Percentiles rank a stretch among this genome's conserved stretches.
Evolutionary conservation across 2,329 filamentous ascomycete species (phyloP).

Genomic region (Colletotrichum orbiculare): DNA sequence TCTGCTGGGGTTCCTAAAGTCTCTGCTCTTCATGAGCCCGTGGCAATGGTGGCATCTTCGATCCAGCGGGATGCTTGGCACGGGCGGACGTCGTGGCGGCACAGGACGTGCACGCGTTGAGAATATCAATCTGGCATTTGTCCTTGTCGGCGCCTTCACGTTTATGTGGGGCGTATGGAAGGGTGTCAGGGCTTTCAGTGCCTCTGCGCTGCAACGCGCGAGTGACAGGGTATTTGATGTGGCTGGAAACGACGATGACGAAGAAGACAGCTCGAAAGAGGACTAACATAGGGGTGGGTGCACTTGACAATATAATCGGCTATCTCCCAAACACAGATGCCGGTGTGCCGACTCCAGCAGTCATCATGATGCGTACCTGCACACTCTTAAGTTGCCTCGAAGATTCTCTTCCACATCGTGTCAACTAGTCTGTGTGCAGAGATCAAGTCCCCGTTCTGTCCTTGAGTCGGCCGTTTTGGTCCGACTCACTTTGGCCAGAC

Average conservation of each 20-base stretch:
- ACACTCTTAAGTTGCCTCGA: constrained; percentile 98
- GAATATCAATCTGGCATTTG: constrained; percentile 81
- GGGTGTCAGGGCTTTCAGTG: constrained; percentile 78
- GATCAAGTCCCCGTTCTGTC: constrained; percentile 65
- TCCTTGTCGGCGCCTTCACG: constrained; percentile 82
- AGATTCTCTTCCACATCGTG: constrained; percentile 80
- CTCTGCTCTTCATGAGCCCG: constrained; percentile 77
- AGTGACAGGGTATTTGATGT: constrained; percentile 87
- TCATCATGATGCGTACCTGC: constrained; percentile 59
- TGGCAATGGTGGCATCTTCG: constrained; percentile 83
- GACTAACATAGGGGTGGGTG: constrained; percentile 28
- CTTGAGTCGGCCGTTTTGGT: constrained; percentile 65
- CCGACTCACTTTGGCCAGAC: constrained; percentile 41
- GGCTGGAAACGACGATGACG: constrained; percentile 67
- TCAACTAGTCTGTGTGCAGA: constrained; percentile 98
- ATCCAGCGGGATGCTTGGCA: constrained; percentile 65
- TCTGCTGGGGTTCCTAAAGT: constrained; percentile 85
- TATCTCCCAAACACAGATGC: constrained; percentile 30
- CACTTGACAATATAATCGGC: constrained; percentile 27
- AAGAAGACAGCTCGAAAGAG: constrained; percentile 60
- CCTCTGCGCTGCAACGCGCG: constrained; percentile 77
- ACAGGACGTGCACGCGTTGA: constrained; percentile 83
- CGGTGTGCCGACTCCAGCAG: constrained; percentile 18
- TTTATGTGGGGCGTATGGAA: constrained; percentile 90
- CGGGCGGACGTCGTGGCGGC: constrained; percentile 63